phyloP scores from a whole-genome alignment of 495 filamentous ascomycete species.

The Aspergillus bertholletiae region DNA sequence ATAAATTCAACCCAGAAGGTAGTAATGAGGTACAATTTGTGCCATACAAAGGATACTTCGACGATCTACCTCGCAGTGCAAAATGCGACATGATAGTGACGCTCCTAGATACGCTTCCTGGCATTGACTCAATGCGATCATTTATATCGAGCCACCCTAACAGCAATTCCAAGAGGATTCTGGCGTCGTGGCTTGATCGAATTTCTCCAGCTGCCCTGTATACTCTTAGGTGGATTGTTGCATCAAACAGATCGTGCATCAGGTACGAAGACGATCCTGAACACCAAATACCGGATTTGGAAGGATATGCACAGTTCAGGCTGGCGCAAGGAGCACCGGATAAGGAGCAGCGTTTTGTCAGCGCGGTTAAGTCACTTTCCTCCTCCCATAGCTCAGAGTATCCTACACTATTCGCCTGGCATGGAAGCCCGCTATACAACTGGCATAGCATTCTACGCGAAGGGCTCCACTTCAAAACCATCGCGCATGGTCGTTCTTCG shows the following conservation, averaged over 20 bases:
- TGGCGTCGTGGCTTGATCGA: constrained; percentile 58
- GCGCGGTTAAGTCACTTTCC: constrained; percentile 52
- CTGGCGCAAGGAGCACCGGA: constrained; percentile 88
- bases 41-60: constrained; percentile 57
- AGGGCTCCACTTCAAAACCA: constrained; percentile 69
- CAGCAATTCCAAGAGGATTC: constrained; percentile 25
- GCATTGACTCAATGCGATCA: constrained; percentile 56
- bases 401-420: constrained; percentile 80
- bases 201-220: constrained; percentile 65
- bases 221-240: constrained; percentile 83
- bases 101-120: constrained; percentile 66
- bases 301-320: constrained; percentile 73
- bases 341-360: constrained; percentile 78
- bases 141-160: constrained; percentile 48
- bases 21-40: constrained; percentile 29
- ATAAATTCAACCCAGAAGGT: neutral
- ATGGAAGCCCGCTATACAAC: constrained; percentile 72
- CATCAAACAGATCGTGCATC: constrained; percentile 86
- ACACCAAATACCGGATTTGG: constrained; percentile 61
- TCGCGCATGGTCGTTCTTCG: constrained; percentile 61
- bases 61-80: constrained; percentile 36
- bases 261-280: constrained; percentile 50
- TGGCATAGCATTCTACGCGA: constrained; percentile 91
- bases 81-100: constrained; percentile 56
- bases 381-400: constrained; percentile 33